Evolutionary conservation across 208 protist genomes (phyloP).

Genomic region (Trypanosoma avium): DNA sequence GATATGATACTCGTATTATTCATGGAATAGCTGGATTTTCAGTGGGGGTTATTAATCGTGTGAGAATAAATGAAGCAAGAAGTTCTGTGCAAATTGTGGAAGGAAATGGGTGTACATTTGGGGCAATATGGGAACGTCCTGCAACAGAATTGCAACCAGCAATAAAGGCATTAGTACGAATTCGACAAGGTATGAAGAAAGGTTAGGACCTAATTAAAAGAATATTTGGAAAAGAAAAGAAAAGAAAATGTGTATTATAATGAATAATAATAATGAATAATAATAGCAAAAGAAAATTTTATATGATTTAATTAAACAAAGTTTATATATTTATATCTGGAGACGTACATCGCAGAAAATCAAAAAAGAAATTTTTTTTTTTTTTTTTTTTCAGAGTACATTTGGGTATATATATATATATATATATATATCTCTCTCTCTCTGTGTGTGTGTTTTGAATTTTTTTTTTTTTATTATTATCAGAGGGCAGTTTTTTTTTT

Average conservation of each 20-base stretch:
- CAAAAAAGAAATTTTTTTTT: neutral
- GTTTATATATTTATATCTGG: too few relatives aligned
- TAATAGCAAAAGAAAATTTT: too few relatives aligned
- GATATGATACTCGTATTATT: slow-evolving; percentile 74
- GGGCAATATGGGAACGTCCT: slow-evolving; percentile 48
- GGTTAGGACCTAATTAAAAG: too few relatives aligned
- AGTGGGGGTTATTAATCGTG: slow-evolving; percentile 77
- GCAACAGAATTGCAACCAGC: slow-evolving; percentile 51
- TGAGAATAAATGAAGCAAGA: slow-evolving; percentile 21
- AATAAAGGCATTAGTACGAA: slow-evolving; percentile 49
- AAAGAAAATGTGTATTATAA: too few relatives aligned
- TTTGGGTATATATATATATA: too few relatives aligned
- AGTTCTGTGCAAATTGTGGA: slow-evolving; percentile 79
- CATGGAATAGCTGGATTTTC: slow-evolving; percentile 77
- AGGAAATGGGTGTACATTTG: slow-evolving; percentile 77
- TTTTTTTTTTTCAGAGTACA: slow-evolving; percentile 8
- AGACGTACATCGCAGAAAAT: neutral
- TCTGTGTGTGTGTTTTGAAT: too few relatives aligned
- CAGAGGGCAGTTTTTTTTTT: neutral
- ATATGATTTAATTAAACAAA: too few relatives aligned
- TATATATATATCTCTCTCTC: slow-evolving; percentile 13
- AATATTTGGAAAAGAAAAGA: too few relatives aligned
- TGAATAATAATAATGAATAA: too few relatives aligned
- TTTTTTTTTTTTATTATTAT: too few relatives aligned
- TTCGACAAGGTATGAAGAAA: slow-evolving; percentile 17